Evolutionary conservation across 228 moss, liverwort and hornwort genomes (phyloP).

Genomic region (Sphagnum magellanicum): DNA sequence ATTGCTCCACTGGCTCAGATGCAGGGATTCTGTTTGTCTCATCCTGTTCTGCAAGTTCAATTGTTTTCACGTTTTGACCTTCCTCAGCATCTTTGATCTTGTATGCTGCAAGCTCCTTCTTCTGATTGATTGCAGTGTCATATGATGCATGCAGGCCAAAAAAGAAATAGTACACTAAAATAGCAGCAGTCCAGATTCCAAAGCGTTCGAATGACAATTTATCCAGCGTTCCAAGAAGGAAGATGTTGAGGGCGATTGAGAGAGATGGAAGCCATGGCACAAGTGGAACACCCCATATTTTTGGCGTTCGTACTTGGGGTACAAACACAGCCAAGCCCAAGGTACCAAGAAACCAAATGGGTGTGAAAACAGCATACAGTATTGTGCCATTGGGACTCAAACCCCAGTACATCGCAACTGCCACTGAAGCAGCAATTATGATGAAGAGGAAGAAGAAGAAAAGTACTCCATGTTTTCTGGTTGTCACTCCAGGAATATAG

Average conservation of each 20-base stretch:
- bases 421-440: conserved; percentile 42
- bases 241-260: conserved; percentile 55
- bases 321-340: conserved; percentile 32
- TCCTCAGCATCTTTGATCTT: no score
- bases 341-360: conserved; percentile 51
- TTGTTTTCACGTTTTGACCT: no score
- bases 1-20: no score
- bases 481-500: conserved; percentile 42
- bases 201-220: conserved; percentile 54
- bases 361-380: conserved; percentile 4
- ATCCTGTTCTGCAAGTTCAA: no score
- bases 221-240: conserved; percentile 65
- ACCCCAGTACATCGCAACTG: conserved; percentile 49
- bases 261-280: conserved; percentile 76
- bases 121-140: conserved; percentile 32
- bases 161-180: conserved; percentile 66
- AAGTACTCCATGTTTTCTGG: conserved; percentile 18
- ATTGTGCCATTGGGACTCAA: background rate
- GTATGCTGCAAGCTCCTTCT: no score
- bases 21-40: no score
- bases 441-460: conserved; percentile 8
- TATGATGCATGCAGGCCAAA: conserved; percentile 76
- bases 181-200: conserved; percentile 46
- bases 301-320: conserved; percentile 11
- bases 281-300: conserved; percentile 70